Conservation (phyloP, 345 rosid species). For the Dovyalis caffra region DNA sequence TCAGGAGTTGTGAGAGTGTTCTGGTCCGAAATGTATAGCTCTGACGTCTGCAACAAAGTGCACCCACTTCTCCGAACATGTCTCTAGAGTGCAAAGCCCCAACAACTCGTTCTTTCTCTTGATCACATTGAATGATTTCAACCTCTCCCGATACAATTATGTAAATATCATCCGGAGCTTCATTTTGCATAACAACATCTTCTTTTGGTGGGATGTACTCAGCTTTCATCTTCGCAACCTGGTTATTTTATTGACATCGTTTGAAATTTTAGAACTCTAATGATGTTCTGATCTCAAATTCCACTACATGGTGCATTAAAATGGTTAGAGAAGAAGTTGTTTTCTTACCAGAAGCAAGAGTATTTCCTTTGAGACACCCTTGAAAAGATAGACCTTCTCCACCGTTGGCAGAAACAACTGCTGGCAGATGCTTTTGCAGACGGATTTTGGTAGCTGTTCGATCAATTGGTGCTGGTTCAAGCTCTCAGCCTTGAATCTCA, state of each 20-base stretch:
- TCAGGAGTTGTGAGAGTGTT: constrained; percentile 74
- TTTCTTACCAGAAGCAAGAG: constrained; percentile 58
- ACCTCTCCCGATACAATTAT: constrained; percentile 83
- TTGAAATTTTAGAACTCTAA: not conserved
- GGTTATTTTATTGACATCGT: not conserved
- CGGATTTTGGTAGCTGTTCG: constrained; percentile 89
- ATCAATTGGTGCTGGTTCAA: constrained; percentile 78
- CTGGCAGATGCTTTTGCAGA: constrained; percentile 80
- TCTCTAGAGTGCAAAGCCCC: constrained; percentile 64
- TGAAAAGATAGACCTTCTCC: constrained; percentile 71
- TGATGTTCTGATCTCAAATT: not conserved
- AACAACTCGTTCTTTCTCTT: constrained; percentile 51
- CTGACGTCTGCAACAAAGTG: constrained; percentile 71
- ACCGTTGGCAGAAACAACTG: constrained; percentile 78
- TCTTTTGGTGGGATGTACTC: constrained; percentile 94
- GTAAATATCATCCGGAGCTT: constrained; percentile 82
- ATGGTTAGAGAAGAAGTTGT: not conserved
- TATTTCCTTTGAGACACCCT: constrained; percentile 58
- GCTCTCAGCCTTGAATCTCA: constrained; percentile 88
- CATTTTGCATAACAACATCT: constrained; percentile 82
- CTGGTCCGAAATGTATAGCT: constrained; percentile 66
- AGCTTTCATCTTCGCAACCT: constrained; percentile 85
- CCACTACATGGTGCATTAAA: too few relatives aligned
- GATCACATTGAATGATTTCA: constrained; percentile 56
- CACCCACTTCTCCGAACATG: constrained; percentile 90